Percentiles rank a stretch among this genome's conserved stretches.
phyloP scores from a whole-genome alignment of 2,329 filamentous ascomycete species.

The Penicillium italicum region DNA sequence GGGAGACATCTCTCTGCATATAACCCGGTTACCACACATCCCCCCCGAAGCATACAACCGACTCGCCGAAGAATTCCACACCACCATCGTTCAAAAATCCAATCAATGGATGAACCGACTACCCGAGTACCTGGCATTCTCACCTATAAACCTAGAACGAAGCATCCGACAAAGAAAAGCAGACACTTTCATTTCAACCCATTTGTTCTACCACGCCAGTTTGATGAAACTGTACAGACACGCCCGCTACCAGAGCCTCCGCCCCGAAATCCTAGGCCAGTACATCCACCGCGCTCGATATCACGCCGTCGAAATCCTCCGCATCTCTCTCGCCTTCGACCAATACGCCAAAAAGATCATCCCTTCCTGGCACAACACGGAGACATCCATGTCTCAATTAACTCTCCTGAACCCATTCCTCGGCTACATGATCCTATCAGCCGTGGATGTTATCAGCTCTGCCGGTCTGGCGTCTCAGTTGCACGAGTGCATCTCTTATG shows the following conservation, averaged over 20 bases:
- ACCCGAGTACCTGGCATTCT: constrained; percentile 55
- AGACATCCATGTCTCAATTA: constrained; percentile 27
- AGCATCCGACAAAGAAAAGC: constrained; percentile 53
- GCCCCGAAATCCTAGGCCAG: constrained; percentile 41
- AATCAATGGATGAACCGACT: constrained; percentile 58
- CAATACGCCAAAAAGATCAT: constrained; percentile 25
- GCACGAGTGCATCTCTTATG: constrained; percentile 51
- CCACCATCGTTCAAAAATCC: constrained; percentile 51
- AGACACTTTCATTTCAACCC: constrained; percentile 61
- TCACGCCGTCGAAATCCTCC: constrained; percentile 53
- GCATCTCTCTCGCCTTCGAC: constrained; percentile 35
- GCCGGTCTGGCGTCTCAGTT: constrained; percentile 54
- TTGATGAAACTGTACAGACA: constrained; percentile 64
- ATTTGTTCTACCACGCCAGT: constrained; percentile 63
- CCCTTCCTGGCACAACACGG: constrained; percentile 18
- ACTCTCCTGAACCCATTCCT: constrained; percentile 58
- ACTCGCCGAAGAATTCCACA: constrained; percentile 52
- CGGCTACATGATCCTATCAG: constrained; percentile 60
- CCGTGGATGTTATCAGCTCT: constrained; percentile 64
- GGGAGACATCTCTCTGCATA: constrained; percentile 60
- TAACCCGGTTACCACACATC: constrained; percentile 52
- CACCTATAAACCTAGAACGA: constrained; percentile 55
- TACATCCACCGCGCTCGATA: constrained; percentile 50
- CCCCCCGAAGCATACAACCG: constrained; percentile 43
- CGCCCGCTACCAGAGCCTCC: constrained; percentile 45